Percentiles rank a stretch among this genome's conserved stretches.
phyloP scores from a whole-genome alignment of 2,329 filamentous ascomycete genomes.

The Coniosporium uncinatum region DNA sequence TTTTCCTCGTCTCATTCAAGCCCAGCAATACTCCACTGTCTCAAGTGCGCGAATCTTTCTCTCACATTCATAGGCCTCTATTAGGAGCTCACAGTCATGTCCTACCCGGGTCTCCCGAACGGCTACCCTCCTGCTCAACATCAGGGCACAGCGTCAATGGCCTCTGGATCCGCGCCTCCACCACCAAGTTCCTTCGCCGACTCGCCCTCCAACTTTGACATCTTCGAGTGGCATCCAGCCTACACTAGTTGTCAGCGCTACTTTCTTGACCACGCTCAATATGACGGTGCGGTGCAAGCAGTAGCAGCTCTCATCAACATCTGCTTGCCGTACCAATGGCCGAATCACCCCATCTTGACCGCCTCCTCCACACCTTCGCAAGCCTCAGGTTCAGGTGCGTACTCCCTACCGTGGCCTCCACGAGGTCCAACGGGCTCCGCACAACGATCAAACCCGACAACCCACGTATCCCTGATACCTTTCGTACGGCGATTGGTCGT shows the following conservation, averaged over 20 bases:
- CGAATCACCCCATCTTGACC: constrained; percentile 38
- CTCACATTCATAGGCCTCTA: too few species aligned
- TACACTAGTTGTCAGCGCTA: constrained; percentile 88
- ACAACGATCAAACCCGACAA: constrained; percentile 16
- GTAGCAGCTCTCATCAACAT: constrained; percentile 92
- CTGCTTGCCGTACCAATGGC: constrained; percentile 77
- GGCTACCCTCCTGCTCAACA: constrained; percentile 6
- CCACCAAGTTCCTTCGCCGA: constrained; percentile 21
- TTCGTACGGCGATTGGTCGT: constrained; percentile 88
- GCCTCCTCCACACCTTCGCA: constrained; percentile 20
- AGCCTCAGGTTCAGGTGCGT: constrained; percentile 20
- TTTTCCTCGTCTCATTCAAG: too few species aligned
- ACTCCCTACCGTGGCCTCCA: constrained; percentile 33
- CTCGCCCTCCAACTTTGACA: constrained; percentile 55
- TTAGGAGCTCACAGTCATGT: too few species aligned
- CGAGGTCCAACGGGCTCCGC: constrained; percentile 27
- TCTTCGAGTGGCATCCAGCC: constrained; percentile 89
- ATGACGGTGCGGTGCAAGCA: constrained; percentile 77
- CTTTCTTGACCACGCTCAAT: constrained; percentile 88
- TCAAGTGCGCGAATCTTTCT: too few species aligned
- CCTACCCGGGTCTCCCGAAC: constrained; percentile 6
- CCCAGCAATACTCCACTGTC: too few species aligned
- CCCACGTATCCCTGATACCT: constrained; percentile 67
- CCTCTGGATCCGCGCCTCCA: too few species aligned
- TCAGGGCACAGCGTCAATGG: too few species aligned